Base-by-base conservation (phyloP, 31 red algal genomes). In the Asparagopsis taxiformis region DNA sequence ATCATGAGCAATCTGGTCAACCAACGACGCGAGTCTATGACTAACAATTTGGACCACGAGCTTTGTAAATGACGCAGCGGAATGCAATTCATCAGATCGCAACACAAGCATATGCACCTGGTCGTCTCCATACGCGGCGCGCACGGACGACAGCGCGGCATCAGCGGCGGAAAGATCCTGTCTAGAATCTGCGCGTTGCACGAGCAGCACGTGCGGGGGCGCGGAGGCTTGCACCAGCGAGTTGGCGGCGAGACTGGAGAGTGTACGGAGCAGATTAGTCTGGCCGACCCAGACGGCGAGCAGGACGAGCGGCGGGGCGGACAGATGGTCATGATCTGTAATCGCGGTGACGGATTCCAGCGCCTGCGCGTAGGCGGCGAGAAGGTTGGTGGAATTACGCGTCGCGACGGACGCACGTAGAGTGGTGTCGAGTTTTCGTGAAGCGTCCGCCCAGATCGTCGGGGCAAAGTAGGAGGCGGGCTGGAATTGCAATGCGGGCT, bases 251-350 rank as follows among this genome's bases (percentile, higher is more conserved):
- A 9, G 21, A 22, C 19, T 59, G 7, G 17, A 28, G n/a, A 13
- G 29, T 31, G 10, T 31, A 3, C 36, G 30, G 17, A 55, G 6
- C 21, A 68, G 31, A 26, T 55, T 62, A 17, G 59, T 4, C 48
- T 79, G 61, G 43, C 38, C 60, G 21, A 65, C 75, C 75, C 75
- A 79, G 33, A 32, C 62, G 60, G 26, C 34, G 44, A 62, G 75
- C 15, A 79, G 9, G 3, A 38, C 2, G 41, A 53, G 23, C n/a
- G 54, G 35, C 13, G 75, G 75, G 44, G 35, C 61, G n/a, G 32
- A 10, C 3, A 79, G 34, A 36, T 55, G 49, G 31, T 62, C 48
- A 38, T 66, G 43, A 17, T 28, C 48, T 6, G 32, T 23, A 39
- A 67, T 39, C 11, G 59, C 30, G 41, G 75, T 68, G 11, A 55